phyloP scores from a whole-genome alignment of 805 yeast species.

The Cyberlindnera euphorbiae region DNA sequence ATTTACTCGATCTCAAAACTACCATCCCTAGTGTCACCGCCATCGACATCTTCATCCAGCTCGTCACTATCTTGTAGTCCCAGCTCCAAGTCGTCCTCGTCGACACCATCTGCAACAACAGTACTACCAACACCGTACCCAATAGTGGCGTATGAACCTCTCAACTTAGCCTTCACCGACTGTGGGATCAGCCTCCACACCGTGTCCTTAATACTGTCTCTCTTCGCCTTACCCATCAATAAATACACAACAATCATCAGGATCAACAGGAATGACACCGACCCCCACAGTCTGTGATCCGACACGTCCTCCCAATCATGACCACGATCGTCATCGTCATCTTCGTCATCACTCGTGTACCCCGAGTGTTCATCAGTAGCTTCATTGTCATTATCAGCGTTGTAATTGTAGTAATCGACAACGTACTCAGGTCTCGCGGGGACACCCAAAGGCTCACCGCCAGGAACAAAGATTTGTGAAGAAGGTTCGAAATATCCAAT shows the following conservation, averaged over 20 bases:
- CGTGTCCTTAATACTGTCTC: constrained; percentile 17
- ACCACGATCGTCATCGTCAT: constrained; percentile 28
- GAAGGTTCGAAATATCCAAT: constrained; percentile 48
- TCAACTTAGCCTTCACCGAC: no score
- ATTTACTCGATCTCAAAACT: no score
- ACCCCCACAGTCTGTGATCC: constrained; percentile 34
- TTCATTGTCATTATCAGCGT: constrained; percentile 25
- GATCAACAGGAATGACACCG: constrained; percentile 29
- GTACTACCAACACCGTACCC: background rate
- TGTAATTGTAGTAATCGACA: constrained; percentile 12
- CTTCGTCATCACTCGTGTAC: constrained; percentile 20
- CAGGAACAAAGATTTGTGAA: constrained; percentile 42
- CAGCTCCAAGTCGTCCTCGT: constrained; percentile 39
- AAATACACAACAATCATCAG: constrained; percentile 29
- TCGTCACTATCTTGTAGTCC: no score
- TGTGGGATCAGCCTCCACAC: constrained; percentile 9
- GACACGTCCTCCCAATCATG: constrained; percentile 36
- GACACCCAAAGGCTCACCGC: constrained; percentile 46
- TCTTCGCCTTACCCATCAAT: constrained; percentile 31
- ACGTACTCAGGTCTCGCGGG: constrained; percentile 39
- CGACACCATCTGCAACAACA: background rate
- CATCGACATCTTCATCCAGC: no score
- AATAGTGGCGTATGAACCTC: no score
- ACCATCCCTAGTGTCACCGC: no score
- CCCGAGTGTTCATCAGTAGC: constrained; percentile 28